Base-by-base conservation (phyloP, 345 rosid species). In the Salix brachista region DNA sequence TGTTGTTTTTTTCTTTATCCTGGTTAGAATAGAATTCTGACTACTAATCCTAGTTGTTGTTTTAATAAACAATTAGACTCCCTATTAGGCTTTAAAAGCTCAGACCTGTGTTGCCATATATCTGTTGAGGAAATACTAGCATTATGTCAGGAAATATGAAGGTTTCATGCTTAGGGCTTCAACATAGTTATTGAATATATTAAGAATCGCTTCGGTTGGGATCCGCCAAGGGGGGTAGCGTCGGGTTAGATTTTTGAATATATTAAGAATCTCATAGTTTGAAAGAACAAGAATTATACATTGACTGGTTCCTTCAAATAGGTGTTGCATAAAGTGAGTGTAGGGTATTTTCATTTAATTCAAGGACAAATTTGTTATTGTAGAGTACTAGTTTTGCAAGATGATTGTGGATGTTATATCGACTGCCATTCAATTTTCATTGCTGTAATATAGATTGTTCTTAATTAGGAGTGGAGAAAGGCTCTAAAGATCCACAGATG, bases 401-500 rank as follows among this genome's bases (percentile, higher is more conserved):
- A 16, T 21, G 16, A 44, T 1, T 69, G 36, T 25, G 39, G 12
- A 30, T 18, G 39, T 66, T 28, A 14, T 66, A 21, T 14, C 41
- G 19, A 17, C 46, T 62, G 42, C 56, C 21, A 26, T 76, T 72
- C 36, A 8, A 14, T 32, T 69, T 52, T 65, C 7, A 1, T 34
- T n/a, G 41, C 6, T 39, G 44, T 3, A 56, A 44, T 16, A 54
- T 39, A 14, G 69, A 64, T 48, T 41, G 44, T 71, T 68, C 68
- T 71, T 82, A 46, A 80, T 79, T 74, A 91, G 98, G 97, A 62
- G 90, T 80, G 84, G 98, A 92, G 80, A 92, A 92, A 78, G 97
- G 98, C 69, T 89, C 97, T 0, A 91, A 94, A 80, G 91, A 91
- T 75, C 92, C 97, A 11, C 54, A 88, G 78, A 82, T 39, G 79